Evolutionary conservation across 2,329 filamentous ascomycete genomes (phyloP), one percentile per base, ranked within the genome.

Genomic region (Neofusicoccum ribis): DNA sequence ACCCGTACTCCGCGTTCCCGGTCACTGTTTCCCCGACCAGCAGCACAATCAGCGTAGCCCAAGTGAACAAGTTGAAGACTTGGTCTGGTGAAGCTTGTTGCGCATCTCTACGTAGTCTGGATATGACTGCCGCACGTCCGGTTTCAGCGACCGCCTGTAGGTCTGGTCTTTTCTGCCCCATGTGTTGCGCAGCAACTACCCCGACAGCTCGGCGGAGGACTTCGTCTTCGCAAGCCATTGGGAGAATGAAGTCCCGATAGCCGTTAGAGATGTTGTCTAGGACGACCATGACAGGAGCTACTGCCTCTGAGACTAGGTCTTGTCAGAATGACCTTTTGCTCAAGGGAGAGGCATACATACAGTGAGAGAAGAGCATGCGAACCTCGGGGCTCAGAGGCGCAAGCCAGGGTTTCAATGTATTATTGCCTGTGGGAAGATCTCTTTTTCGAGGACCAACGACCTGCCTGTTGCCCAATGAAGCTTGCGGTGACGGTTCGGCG

Each of bases 1-100:
- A 77, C 0, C 67, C 67, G 54, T 76, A 80, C 37, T 80, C 79
- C 20, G 71, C 72, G 3, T 77, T 76, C 0, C 77, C 78, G 0
- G 78, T 80, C 6, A 80, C 78, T 0, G 78, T 80, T 14, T 81
- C 79, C 0, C 79, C 79, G 0, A 80, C 78, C 0, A 81, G 67
- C 0, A 80, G 70, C 0, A 80, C 73, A 1, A 80, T 67, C 11
- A 80, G 69, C 0, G 77, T 80, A 0, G 77, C 76, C 67, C 78
- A 73, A 2, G 74, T 79, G 11, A 72, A 78, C 0, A 74, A 71
- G 37, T 72, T 78, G 66, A 80, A 79, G 0, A 79, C 70, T n/a
- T 64, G 65, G 8, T 72, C 67, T 0, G 72, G 70, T 2, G 70
- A 69, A 1, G 71, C 69, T 14, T 69, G 67, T 1, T 76, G 68